Percentiles rank a stretch among this genome's conserved stretches.
phyloP scores from a whole-genome alignment of 805 yeast species.

The Hanseniaspora mollemarum region DNA sequence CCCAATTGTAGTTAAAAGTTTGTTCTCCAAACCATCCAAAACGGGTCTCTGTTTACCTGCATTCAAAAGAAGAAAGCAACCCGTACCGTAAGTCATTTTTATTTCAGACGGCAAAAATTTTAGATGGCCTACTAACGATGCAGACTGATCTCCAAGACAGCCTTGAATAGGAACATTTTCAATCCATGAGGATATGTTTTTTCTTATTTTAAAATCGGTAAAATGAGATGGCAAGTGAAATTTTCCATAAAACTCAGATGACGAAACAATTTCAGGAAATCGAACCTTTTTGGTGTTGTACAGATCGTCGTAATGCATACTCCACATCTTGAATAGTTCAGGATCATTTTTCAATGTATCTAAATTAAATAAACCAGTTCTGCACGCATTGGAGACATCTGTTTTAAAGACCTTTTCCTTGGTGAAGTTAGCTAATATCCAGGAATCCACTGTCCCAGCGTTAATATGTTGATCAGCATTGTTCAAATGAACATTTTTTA shows the following conservation, averaged over 20 bases:
- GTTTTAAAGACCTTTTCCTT: constrained; percentile 58
- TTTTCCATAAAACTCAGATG: constrained; percentile 63
- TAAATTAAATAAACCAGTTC: constrained; percentile 83
- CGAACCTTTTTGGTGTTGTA: neutral
- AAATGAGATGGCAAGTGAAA: constrained; percentile 17
- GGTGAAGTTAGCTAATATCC: constrained; percentile 81
- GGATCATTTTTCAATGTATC: constrained; percentile 65
- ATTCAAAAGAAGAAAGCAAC: constrained; percentile 80
- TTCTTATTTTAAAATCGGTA: constrained; percentile 40
- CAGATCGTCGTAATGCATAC: constrained; percentile 27
- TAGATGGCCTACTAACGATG: constrained; percentile 85
- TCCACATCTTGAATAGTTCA: constrained; percentile 66
- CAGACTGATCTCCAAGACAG: constrained; percentile 87
- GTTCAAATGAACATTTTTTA: constrained; percentile 52
- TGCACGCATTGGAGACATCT: constrained; percentile 82
- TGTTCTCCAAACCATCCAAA: constrained; percentile 34
- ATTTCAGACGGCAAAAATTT: constrained; percentile 78
- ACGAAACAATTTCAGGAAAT: constrained; percentile 48
- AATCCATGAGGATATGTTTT: constrained; percentile 21
- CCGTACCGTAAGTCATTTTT: constrained; percentile 94
- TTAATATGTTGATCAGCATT: constrained; percentile 63
- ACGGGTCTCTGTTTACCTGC: constrained; percentile 60
- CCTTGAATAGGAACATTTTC: constrained; percentile 70
- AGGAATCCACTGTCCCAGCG: constrained; percentile 87
- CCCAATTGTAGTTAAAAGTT: constrained; percentile 80